Conservation (phyloP, 345 rosid genomes). For the Zanthoxylum bungeanum region DNA sequence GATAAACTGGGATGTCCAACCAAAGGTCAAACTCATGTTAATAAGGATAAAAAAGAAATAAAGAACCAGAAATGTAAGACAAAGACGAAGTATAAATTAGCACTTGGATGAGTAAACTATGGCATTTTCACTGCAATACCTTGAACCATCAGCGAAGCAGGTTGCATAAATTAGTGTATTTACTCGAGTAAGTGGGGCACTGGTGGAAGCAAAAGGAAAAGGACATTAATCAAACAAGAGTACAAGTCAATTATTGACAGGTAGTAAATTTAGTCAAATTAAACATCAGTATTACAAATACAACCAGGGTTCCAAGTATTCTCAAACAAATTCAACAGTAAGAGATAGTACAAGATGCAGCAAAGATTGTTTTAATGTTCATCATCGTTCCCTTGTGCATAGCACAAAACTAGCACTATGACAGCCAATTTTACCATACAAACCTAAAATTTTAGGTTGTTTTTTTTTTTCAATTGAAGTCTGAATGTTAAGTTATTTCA, state of each 20-base stretch:
- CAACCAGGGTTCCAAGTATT: background rate
- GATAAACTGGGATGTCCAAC: conserved; percentile 52
- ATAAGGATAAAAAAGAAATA: background rate
- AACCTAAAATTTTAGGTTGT: background rate
- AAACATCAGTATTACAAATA: background rate
- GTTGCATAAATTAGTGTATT: conserved; percentile 83
- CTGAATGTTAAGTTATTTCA: too few relatives aligned
- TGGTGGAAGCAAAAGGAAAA: conserved; percentile 23
- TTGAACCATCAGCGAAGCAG: conserved; percentile 71
- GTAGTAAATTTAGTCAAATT: conserved; percentile 1
- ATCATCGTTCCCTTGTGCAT: background rate
- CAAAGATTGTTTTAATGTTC: background rate
- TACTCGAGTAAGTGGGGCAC: conserved; percentile 81
- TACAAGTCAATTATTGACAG: background rate
- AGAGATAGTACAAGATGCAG: background rate
- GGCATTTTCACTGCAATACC: conserved; percentile 41
- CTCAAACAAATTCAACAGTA: background rate
- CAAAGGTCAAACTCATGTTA: conserved; percentile 17
- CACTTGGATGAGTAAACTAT: background rate
- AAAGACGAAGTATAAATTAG: too few relatives aligned
- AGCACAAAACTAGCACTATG: background rate
- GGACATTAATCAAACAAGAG: background rate
- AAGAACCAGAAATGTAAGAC: conserved; percentile 1
- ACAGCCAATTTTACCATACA: background rate
- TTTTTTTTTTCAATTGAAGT: background rate